Base-by-base conservation (phyloP, 2,329 filamentous ascomycete species). In the Cordyceps pruinosa region DNA sequence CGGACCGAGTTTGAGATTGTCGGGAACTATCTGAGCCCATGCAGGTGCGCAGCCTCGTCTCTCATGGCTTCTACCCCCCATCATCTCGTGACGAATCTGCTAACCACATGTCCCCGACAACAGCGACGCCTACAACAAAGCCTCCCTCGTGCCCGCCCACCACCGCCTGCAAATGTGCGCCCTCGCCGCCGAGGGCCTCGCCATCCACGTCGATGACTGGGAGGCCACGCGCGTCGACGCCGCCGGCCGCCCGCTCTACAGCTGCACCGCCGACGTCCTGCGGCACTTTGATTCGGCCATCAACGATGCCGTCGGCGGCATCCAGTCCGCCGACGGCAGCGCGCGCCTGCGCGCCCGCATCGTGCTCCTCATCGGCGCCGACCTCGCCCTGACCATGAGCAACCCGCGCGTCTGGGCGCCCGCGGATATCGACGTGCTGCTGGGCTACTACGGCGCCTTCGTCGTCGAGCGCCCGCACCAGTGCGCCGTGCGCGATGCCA, bases 211-310 rank as follows among this genome's bases (percentile, higher is more conserved):
- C 46, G 90, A 96, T 69, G 85, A 88, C 0, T 95, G 89, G 87
- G 92, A 96, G 77, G 88, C 90, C 35, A 88, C 65, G 85, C 95
- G 73, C 83, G 28, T 56, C 54, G 54, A 56, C 54, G 34, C 45
- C 54, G 25, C 54, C 26, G 54, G 54, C 45, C 35, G 45, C 23
- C 86, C 66, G 81, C 88, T 63, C 7, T 97, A 96, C 69, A 86
- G 90, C 61, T 90, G 91, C 17, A 97, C 93, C 1, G 93, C 92
- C 39, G 83, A 88, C 64, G 92, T 96, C 41, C 78, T 97, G 49
- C 90, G 96, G 67, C 93, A 97, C 72, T 94, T 97, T 65, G 86
- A 95, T 63, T 76, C 93, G 68, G 90, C 97, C 70, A 89, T 97
- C 69, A 96, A 97, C 69, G 68, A 72, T 52, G 81, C 83, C 25